A percentile compares a stretch with the other conserved stretches of the same genome.
phyloP scores from a whole-genome alignment of 169 alveolate species.

The Perkinsus chesapeaki region DNA sequence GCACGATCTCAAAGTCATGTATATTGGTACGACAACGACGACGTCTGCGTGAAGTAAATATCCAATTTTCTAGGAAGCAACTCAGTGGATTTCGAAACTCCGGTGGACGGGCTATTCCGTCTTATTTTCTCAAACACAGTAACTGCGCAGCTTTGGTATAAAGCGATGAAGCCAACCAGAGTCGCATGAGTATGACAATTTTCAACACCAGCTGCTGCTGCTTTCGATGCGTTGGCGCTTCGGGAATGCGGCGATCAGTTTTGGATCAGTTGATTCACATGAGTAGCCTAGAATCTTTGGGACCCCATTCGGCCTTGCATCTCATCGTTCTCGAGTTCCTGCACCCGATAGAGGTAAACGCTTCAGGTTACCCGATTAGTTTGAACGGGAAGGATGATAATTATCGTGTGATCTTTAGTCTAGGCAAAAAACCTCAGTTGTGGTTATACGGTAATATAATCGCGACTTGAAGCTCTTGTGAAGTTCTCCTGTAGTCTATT shows the following conservation, averaged over 20 bases:
- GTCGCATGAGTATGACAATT: not conserved
- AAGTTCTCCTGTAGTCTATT: too few species aligned
- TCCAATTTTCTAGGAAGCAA: not conserved
- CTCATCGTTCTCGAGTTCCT: not conserved
- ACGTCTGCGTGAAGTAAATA: not conserved
- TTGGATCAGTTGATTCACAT: too few species aligned
- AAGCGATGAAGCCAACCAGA: not conserved
- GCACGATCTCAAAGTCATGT: not conserved
- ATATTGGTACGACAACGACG: not conserved
- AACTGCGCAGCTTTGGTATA: not conserved
- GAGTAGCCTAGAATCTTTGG: not conserved
- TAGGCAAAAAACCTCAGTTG: too few species aligned
- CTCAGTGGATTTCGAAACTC: not conserved
- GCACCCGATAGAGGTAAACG: not conserved
- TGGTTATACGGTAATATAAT: too few species aligned
- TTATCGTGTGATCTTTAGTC: too few species aligned
- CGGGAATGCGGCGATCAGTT: not conserved
- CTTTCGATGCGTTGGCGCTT: not conserved
- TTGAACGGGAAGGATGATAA: too few species aligned
- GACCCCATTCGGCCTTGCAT: not conserved
- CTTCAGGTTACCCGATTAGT: too few species aligned
- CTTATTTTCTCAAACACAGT: not conserved
- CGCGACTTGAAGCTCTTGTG: too few species aligned
- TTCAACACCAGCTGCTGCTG: not conserved
- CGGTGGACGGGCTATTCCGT: not conserved